Evolutionary conservation across 257 asterid genomes (phyloP), one percentile per base, ranked within the genome.

Genomic region (Penstemon davidsonii): DNA sequence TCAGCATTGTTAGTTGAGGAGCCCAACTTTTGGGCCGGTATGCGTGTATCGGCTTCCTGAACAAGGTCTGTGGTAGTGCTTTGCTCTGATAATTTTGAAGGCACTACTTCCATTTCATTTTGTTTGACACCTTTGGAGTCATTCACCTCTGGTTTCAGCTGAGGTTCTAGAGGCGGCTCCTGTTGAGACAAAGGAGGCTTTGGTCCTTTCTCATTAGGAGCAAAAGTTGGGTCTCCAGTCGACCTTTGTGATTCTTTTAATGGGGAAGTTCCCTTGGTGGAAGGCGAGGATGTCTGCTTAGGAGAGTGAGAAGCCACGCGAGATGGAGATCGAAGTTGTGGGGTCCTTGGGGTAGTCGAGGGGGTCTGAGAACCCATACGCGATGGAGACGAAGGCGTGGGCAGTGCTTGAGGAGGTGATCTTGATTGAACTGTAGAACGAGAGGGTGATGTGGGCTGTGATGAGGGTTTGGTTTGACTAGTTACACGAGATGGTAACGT

Each of bases 371-470:
- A 50, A 42, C 66, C 55, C 33, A 40, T 25, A 18, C 62, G 72
- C 62, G 79, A 63, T 25, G 83, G 80, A 40, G 86, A 76, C 44
- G 80, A 63, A 36, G 81, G 61, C 6, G 40, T 64, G 46, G 76
- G 63, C 53, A 43, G 75, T 13, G 86, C 25, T 68, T 76, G 81
- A 18, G 82, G 63, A 42, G 73, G 47, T 46, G 73, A 59, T 18
- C 47, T 75, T 65, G 87, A 72, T 47, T 82, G 86, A 41, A 87
- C 70, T 33, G 79, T 49, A 65, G 89, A 56, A 76, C 72, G 85
- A 68, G 86, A 70, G 41, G 96, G 77, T 51, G 81, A 73, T 70
- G 18, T 53, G 13, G 91, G 78, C 79, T 74, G 77, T 51, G 81
- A 73, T 70, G 18, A 53, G 13, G 91, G 78, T 80, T 74, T 81